These are phyloP conservation scores for Lactarius deliciosus DNA, from an alignment of 768 basidiomycete species.

Conservation along the genomic window DNA sequence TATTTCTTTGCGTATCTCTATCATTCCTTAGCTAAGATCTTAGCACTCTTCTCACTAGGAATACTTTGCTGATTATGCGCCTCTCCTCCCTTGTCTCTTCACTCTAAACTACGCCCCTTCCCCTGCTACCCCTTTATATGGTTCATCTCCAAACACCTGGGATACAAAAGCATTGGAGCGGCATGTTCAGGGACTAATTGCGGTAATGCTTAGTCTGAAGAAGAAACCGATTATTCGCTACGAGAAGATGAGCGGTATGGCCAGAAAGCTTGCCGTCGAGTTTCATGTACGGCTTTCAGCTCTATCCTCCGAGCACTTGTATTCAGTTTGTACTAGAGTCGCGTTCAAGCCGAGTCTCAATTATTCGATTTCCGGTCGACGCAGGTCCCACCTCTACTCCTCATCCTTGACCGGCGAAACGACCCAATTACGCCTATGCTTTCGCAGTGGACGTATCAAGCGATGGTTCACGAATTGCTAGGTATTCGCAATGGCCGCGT, in stretches of 20 bases:
- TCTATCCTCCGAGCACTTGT: not conserved
- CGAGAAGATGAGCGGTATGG: constrained; percentile 90
- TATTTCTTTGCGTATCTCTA: constrained; percentile 38
- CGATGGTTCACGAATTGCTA: constrained; percentile 96
- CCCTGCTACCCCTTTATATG: constrained; percentile 63
- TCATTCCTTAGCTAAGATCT: constrained; percentile 23
- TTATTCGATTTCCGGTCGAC: constrained; percentile 92
- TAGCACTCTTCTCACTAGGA: constrained; percentile 54
- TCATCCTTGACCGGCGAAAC: constrained; percentile 93
- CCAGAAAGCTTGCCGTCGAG: constrained; percentile 84
- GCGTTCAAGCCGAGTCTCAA: constrained; percentile 73
- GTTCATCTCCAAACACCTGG: constrained; percentile 71
- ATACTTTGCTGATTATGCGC: constrained; percentile 96
- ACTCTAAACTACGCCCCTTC: constrained; percentile 79
- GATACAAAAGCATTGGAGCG: constrained; percentile 69
- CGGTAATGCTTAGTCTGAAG: constrained; percentile 89
- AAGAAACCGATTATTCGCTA: constrained; percentile 95
- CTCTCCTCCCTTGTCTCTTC: constrained; percentile 82
- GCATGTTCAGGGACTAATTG: constrained; percentile 77
- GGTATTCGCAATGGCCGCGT: constrained; percentile 95
- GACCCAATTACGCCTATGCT: constrained; percentile 96
- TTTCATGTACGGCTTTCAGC: constrained; percentile 60
- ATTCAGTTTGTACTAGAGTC: constrained; percentile 50
- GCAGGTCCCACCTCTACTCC: constrained; percentile 82
- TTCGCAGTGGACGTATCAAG: constrained; percentile 99